phyloP scores from a whole-genome alignment of 495 filamentous ascomycete genomes.

The Talaromyces stipitatus region DNA sequence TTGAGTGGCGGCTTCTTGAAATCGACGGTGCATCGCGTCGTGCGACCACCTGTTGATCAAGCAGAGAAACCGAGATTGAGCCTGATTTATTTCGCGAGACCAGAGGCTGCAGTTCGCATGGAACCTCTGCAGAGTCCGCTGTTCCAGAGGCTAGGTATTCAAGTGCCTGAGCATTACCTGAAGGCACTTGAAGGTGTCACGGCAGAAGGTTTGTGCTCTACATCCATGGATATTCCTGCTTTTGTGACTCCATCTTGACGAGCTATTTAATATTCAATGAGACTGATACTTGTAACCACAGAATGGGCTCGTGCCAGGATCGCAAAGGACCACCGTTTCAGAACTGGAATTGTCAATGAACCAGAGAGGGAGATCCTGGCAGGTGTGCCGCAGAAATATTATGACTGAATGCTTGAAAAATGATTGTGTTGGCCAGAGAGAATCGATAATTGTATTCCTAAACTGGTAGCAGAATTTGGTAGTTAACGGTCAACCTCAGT shows the following conservation, averaged over 20 bases:
- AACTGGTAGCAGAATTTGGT: no score
- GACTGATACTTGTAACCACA: not conserved
- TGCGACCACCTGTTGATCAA: constrained; percentile 40
- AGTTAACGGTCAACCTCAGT: no score
- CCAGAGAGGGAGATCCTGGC: constrained; percentile 2
- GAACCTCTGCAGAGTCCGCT: constrained; percentile 36
- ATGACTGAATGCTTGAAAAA: constrained; percentile 1
- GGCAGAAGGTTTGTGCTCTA: constrained; percentile 1
- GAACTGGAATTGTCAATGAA: constrained; percentile 1
- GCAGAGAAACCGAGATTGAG: constrained; percentile 37
- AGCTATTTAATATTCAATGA: not conserved
- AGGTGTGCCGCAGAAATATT: constrained; percentile 1
- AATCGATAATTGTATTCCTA: no score
- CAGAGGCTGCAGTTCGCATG: constrained; percentile 32
- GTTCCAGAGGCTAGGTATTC: constrained; percentile 37
- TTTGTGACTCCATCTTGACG: not conserved
- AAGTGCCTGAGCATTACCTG: constrained; percentile 20
- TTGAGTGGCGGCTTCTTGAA: constrained; percentile 39
- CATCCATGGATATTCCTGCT: not conserved
- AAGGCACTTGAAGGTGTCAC: constrained; percentile 2
- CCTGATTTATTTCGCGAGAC: constrained; percentile 41
- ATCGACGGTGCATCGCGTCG: constrained; percentile 40
- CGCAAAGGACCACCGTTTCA: constrained; percentile 1
- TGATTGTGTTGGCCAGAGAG: no score
- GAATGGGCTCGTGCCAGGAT: constrained; percentile 5